phyloP scores from a whole-genome alignment of 148 eudicot genomes.

The Polygonum maritimum region DNA sequence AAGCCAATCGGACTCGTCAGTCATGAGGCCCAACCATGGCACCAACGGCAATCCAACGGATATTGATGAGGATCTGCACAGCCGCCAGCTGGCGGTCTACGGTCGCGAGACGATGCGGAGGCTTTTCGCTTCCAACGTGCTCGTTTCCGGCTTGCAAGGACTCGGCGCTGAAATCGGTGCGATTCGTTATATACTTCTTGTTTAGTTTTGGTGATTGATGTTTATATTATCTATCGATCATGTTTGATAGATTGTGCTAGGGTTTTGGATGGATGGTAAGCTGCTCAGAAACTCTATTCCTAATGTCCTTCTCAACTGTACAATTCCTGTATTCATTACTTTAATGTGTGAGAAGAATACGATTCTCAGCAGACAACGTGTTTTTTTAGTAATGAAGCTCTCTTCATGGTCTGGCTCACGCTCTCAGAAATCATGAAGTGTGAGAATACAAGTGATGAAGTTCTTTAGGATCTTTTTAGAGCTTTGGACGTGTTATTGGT shows the following conservation, averaged over 20 bases:
- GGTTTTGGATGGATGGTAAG: background rate
- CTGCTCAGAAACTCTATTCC: background rate
- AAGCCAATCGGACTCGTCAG: conserved; percentile 22
- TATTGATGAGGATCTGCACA: conserved; percentile 82
- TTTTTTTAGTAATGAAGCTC: background rate
- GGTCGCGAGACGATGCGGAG: conserved; percentile 85
- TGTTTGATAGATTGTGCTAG: background rate
- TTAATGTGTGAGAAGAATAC: no score
- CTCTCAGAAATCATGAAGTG: background rate
- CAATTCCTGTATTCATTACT: background rate
- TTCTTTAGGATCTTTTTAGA: background rate
- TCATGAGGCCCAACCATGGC: conserved; percentile 19
- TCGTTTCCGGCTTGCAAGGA: conserved; percentile 71
- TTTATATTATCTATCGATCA: background rate
- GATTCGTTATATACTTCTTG: background rate
- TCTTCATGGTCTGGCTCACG: background rate
- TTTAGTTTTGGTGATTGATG: background rate
- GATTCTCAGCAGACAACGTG: background rate
- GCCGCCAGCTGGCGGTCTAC: conserved; percentile 77
- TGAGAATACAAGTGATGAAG: background rate
- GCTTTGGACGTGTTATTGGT: background rate
- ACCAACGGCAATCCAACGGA: conserved; percentile 20
- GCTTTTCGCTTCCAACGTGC: conserved; percentile 62
- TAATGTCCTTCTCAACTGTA: background rate
- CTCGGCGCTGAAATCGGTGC: conserved; percentile 84